Conservation (phyloP, 352 stramenopile species). For the Pythium biforme region DNA sequence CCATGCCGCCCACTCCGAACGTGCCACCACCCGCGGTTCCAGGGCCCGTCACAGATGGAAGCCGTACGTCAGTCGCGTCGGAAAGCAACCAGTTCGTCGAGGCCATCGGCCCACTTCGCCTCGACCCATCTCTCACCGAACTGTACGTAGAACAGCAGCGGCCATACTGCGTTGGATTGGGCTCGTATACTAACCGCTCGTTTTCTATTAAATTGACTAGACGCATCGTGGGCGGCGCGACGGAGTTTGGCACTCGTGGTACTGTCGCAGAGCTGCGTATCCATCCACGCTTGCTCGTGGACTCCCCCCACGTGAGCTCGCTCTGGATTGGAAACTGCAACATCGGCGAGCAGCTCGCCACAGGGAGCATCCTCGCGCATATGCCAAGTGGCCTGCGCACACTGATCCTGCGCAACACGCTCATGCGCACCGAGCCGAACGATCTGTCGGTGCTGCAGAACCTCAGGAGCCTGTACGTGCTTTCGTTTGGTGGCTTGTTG, state of each 20-base stretch:
- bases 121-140: neutral
- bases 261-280: neutral
- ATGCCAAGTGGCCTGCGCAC: neutral
- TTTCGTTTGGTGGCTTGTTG: neutral
- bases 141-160: neutral
- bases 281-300: neutral
- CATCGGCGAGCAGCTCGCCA: neutral
- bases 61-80: no score
- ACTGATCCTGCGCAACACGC: neutral
- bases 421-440: neutral
- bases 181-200: neutral
- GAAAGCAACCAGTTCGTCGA: slow-evolving; percentile 8
- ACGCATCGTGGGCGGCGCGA: neutral
- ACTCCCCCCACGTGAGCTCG: neutral
- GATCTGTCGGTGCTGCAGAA: neutral
- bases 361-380: neutral
- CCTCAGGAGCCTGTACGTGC: neutral
- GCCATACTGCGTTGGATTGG: neutral
- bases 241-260: neutral
- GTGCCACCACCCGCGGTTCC: neutral
- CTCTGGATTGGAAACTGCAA: slow-evolving; percentile 3
- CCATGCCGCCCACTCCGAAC: no score
- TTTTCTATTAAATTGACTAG: neutral
- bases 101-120: neutral
- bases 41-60: no score